Evolutionary conservation across 768 basidiomycete genomes (phyloP), one percentile per base, ranked within the genome.

Genomic region (Lactarius vividus): DNA sequence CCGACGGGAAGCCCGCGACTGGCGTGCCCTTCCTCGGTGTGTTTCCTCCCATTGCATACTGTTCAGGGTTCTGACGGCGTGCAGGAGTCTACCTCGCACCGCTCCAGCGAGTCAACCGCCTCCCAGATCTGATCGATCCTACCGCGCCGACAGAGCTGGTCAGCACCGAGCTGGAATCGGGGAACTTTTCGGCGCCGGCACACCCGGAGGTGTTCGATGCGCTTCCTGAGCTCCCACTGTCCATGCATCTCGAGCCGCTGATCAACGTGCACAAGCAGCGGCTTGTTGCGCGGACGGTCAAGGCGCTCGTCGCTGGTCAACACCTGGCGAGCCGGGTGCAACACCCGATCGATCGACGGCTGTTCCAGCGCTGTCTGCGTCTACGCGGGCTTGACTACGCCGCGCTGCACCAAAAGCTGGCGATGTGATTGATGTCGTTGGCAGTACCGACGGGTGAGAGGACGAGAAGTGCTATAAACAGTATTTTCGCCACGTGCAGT

Each of bases 251-350:
- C 33, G 91, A 94, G 71, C 91, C 92, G 4, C 76, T 94, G 64
- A 91, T 94, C 77, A 94, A 93, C 73, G 88, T 94, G 7, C 91
- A 94, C 76, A 94, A 94, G 76, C 92, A 94, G 73, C 85, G 92
- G 40, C 77, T 88, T 70, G 89, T 92, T 60, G 91, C 92, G 11
- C 84, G 83, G 18, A 87, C 91, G 49, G 90, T 94, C 78, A 92
- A 92, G 74, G 82, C 84, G 8, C 77, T 94, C 62, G 90, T 94
- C 9, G 86, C 88, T 11, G 90, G 91, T 2, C 92, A 94, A 73
- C 92, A 94, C 71, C 83, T 92, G 11, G 89, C 92, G 2, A 86
- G 87, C 64, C 84, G 84, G 31, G 81, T 92, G 33, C 84, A 89
- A 44, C 88, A 84, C 69, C 81, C 84, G 33, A 77, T 88, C 40